Evolutionary conservation across 148 eudicot species (phyloP).

Genomic region (Chenopodium album): DNA sequence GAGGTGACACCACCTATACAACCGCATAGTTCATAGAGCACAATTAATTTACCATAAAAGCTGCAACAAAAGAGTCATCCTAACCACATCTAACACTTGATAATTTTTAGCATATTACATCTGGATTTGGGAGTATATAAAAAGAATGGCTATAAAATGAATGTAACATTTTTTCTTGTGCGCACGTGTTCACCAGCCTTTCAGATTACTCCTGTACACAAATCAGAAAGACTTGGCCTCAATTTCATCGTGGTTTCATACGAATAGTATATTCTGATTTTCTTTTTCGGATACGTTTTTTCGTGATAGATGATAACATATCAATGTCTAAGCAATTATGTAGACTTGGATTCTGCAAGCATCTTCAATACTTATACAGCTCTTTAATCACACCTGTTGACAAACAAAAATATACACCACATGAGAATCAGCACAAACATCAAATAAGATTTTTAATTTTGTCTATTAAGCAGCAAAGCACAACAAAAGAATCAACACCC

Average conservation of each 20-base stretch:
- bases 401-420: constrained; percentile 12
- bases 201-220: constrained; percentile 13
- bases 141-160: constrained; percentile 1
- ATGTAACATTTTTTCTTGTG: neutral
- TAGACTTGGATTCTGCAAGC: neutral
- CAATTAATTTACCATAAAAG: neutral
- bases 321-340: neutral
- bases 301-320: neutral
- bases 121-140: neutral
- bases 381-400: constrained; percentile 29
- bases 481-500: neutral
- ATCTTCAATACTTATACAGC: constrained; percentile 12
- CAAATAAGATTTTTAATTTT: neutral
- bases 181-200: neutral
- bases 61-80: neutral
- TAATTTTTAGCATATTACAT: constrained; percentile 3
- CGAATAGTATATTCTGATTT: neutral
- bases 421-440: neutral
- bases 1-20: neutral
- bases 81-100: neutral
- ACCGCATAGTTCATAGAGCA: neutral
- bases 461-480: neutral
- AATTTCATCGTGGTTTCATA: neutral
- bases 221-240: neutral
- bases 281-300: neutral